Conservation (phyloP, 2,329 filamentous ascomycete genomes). For the Nemania diffusa region DNA sequence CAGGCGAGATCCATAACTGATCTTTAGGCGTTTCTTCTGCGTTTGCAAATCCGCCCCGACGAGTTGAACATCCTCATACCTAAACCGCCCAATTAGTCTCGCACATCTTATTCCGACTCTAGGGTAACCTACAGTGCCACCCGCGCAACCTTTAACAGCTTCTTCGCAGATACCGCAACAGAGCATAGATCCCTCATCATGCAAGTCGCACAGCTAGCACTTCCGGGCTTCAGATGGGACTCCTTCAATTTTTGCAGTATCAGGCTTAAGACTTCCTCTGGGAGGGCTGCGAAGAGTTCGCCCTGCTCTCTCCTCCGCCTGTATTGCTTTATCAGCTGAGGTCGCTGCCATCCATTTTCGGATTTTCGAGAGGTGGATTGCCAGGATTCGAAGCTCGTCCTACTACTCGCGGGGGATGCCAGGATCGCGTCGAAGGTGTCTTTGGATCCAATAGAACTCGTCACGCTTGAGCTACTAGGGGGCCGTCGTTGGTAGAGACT, state of each 20-base stretch:
- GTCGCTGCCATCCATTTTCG: conserved; percentile 50
- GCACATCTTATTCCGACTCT: background rate
- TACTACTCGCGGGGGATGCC: conserved; percentile 50
- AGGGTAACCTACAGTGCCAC: conserved; percentile 58
- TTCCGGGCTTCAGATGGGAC: conserved; percentile 60
- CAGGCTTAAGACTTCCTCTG: conserved; percentile 67
- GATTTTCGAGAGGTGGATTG: conserved; percentile 48
- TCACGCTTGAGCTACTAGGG: conserved; percentile 40
- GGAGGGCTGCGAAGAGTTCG: conserved; percentile 65
- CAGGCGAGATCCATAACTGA: conserved; percentile 62
- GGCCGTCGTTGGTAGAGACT: conserved; percentile 43
- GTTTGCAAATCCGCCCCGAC: conserved; percentile 65
- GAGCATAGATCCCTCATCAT: conserved; percentile 71
- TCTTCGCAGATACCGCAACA: conserved; percentile 61
- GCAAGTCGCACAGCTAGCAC: conserved; percentile 69
- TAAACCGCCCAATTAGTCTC: conserved; percentile 42
- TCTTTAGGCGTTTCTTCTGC: conserved; percentile 68
- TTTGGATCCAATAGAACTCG: conserved; percentile 45
- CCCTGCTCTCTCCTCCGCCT: conserved; percentile 55
- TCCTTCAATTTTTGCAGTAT: conserved; percentile 65
- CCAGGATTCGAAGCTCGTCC: conserved; percentile 55
- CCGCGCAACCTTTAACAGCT: conserved; percentile 63
- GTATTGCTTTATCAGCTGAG: conserved; percentile 50
- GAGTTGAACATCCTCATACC: conserved; percentile 68
- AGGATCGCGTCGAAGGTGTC: conserved; percentile 48